phyloP scores from a whole-genome alignment of 495 filamentous ascomycete species.

The Penicillium salamii region DNA sequence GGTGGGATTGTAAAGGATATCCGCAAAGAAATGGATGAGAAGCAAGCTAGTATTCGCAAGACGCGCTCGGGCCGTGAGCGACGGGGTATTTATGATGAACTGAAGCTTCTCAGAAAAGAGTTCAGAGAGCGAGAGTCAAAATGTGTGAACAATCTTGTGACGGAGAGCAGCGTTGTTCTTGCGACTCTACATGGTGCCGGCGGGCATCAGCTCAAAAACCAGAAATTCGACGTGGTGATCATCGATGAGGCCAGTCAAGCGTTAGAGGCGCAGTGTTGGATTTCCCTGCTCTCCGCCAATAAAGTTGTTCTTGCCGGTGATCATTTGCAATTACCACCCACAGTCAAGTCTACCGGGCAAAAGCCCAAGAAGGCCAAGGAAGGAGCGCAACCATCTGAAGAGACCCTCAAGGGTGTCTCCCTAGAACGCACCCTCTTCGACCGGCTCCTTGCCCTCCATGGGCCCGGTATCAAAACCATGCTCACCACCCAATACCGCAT shows the following conservation, averaged over 20 bases:
- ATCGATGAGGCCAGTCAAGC: conserved; percentile 97
- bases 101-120: conserved; percentile 84
- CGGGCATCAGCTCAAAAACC: conserved; percentile 73
- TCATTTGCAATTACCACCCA: conserved; percentile 91
- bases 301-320: conserved; percentile 93
- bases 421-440: conserved; percentile 92
- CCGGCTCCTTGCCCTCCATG: conserved; percentile 77
- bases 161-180: conserved; percentile 79
- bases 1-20: conserved; percentile 89
- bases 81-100: conserved; percentile 76
- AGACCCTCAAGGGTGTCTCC: conserved; percentile 42
- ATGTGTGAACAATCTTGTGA: conserved; percentile 73
- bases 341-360: conserved; percentile 67
- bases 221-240: conserved; percentile 89
- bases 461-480: conserved; percentile 82
- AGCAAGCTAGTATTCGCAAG: conserved; percentile 85
- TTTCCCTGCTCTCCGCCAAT: conserved; percentile 74
- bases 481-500: conserved; percentile 98
- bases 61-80: conserved; percentile 77
- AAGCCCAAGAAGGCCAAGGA: conserved; percentile 25
- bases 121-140: conserved; percentile 79
- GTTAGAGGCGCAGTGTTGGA: conserved; percentile 96
- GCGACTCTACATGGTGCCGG: conserved; percentile 93
- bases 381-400: conserved; percentile 14
- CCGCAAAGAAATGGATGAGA: conserved; percentile 86